phyloP scores from a whole-genome alignment of 2,329 filamentous ascomycete species.

The Nigrospora osmanthi region DNA sequence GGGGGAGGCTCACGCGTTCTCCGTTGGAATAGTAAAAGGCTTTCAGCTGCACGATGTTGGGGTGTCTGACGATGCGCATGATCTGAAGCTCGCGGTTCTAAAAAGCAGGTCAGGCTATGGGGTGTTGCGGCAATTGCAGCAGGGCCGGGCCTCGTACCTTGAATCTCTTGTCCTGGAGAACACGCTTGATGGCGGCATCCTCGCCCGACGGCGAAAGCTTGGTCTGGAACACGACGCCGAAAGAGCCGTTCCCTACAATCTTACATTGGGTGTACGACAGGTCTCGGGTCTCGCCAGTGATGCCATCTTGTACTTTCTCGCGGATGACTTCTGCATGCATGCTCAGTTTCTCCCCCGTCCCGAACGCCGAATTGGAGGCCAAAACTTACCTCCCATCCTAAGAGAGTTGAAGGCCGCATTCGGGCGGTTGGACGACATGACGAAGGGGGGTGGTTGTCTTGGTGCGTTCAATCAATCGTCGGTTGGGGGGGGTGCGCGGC shows the following conservation, averaged over 20 bases:
- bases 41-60: slow-evolving; percentile 98
- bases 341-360: not conserved
- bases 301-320: slow-evolving; percentile 97
- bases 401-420: slow-evolving; percentile 79
- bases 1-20: slow-evolving; percentile 63
- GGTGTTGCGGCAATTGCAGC: not conserved
- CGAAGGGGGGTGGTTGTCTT: slow-evolving; percentile 7
- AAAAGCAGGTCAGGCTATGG: slow-evolving; percentile 1
- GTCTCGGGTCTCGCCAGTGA: slow-evolving; percentile 93
- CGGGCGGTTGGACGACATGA: slow-evolving; percentile 35
- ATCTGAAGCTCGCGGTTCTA: slow-evolving; percentile 99
- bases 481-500: not conserved
- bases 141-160: slow-evolving; percentile 55
- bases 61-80: slow-evolving; percentile 98
- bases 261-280: slow-evolving; percentile 99
- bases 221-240: slow-evolving; percentile 97
- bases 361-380: not conserved
- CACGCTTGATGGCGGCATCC: slow-evolving; percentile 97
- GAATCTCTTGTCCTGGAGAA: slow-evolving; percentile 98
- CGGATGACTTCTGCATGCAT: slow-evolving; percentile 68
- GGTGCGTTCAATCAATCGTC: not conserved
- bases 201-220: slow-evolving; percentile 97
- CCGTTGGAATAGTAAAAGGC: slow-evolving; percentile 99
- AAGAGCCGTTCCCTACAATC: slow-evolving; percentile 98
- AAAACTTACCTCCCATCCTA: slow-evolving; percentile 50